Percentiles rank a stretch among this genome's conserved stretches.
Evolutionary conservation across 2,329 filamentous ascomycete species (phyloP).

Genomic region (Fusarium duplospermum): DNA sequence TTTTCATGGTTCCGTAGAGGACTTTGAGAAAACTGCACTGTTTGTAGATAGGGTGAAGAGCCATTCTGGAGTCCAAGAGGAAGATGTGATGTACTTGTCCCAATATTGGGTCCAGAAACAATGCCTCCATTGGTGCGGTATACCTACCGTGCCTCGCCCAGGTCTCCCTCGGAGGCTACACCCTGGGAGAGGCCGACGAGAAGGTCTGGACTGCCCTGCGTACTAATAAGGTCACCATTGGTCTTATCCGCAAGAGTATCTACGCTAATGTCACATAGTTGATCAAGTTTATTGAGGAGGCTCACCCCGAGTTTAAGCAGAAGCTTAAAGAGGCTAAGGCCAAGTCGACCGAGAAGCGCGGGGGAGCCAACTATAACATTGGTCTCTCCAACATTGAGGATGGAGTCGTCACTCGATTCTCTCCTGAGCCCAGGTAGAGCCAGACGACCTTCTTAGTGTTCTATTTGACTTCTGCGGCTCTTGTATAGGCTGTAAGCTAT

Average conservation of each 20-base stretch:
- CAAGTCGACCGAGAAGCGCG: constrained; percentile 76
- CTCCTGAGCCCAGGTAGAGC: constrained; percentile 88
- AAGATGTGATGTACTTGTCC: neutral
- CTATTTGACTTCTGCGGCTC: neutral
- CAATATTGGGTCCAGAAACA: neutral
- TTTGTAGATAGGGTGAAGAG: neutral
- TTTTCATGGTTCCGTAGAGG: neutral
- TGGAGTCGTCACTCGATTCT: constrained; percentile 91
- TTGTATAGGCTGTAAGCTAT: neutral
- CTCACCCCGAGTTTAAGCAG: constrained; percentile 79
- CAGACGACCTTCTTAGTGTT: neutral
- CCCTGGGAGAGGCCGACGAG: constrained; percentile 79
- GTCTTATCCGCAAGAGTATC: constrained; percentile 81
- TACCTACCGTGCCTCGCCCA: neutral
- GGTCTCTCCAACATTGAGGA: constrained; percentile 85
- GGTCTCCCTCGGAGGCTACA: constrained; percentile 80
- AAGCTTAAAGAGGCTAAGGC: constrained; percentile 59
- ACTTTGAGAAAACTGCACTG: neutral
- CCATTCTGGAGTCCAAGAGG: no score
- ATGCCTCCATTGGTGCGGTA: neutral
- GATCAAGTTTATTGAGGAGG: constrained; percentile 87
- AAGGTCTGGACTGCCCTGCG: constrained; percentile 87
- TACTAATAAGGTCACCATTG: constrained; percentile 84
- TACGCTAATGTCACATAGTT: constrained; percentile 84
- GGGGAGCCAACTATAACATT: constrained; percentile 90